phyloP scores from a whole-genome alignment of 2,329 filamentous ascomycete species.

The Tympanopsis confertula region DNA sequence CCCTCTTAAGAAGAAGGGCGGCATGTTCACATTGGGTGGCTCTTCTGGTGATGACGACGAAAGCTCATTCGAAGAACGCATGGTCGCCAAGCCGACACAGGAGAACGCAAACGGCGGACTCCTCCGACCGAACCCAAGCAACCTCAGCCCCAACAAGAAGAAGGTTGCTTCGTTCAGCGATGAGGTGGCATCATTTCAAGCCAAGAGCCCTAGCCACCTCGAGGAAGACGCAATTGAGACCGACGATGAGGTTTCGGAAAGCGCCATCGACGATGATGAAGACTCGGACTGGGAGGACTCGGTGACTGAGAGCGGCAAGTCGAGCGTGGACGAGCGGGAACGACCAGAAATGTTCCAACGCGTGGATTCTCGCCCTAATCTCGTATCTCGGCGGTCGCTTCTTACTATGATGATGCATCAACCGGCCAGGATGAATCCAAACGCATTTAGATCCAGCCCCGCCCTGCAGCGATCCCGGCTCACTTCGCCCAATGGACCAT shows the following conservation, averaged over 20 bases:
- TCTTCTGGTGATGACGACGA: slow-evolving; percentile 1
- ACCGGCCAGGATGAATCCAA: slow-evolving; percentile 47
- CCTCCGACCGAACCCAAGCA: slow-evolving; percentile 26
- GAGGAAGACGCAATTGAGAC: slow-evolving; percentile 39
- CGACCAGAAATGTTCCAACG: slow-evolving; percentile 73
- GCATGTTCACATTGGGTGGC: slow-evolving; percentile 1
- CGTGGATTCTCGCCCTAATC: slow-evolving; percentile 75
- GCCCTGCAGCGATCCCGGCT: slow-evolving; percentile 56
- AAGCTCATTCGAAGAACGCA: neutral
- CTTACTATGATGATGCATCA: slow-evolving; percentile 80
- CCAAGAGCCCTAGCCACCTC: slow-evolving; percentile 39
- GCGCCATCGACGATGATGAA: slow-evolving; percentile 62
- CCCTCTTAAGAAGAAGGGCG: slow-evolving; percentile 1
- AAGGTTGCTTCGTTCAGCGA: slow-evolving; percentile 78
- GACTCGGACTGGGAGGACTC: slow-evolving; percentile 53
- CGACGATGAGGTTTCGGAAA: slow-evolving; percentile 65
- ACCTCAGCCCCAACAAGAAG: slow-evolving; percentile 33
- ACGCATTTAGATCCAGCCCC: slow-evolving; percentile 54
- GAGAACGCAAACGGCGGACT: too few relatives aligned
- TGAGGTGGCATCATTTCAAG: slow-evolving; percentile 54
- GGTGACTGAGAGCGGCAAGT: slow-evolving; percentile 70
- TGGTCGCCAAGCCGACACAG: neutral
- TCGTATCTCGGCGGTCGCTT: slow-evolving; percentile 76
- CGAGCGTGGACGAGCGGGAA: slow-evolving; percentile 70
- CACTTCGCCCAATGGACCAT: slow-evolving; percentile 29